Evolutionary conservation across 495 filamentous ascomycete species (phyloP), one percentile per base, ranked within the genome.

Genomic region (Penicillium tannophilum): DNA sequence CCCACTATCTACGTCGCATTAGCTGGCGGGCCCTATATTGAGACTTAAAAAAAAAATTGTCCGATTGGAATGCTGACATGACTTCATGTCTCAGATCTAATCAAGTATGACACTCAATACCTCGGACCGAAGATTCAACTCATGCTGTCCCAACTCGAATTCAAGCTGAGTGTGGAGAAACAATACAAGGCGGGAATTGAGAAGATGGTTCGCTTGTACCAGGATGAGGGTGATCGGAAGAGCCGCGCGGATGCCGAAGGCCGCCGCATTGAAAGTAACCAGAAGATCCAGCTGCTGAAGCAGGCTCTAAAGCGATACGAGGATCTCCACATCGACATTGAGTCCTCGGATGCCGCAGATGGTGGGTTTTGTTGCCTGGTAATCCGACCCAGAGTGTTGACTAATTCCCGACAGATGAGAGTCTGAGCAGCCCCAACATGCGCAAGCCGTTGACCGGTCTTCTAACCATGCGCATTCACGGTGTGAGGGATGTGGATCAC

Each of bases 161-260:
- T 99, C 76, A 99, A 99, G 76, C 79, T 98, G 47, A 98, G 93
- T 66, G 95, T 99, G 39, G 94, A 99, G 76, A 96, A 97, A 68
- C 94, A 99, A 75, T 99, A 99, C 76, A 94, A 98, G 65, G 95
- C 95, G 60, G 94, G 94, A 58, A 93, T 99, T 63, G 95, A 99
- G 74, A 99, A 99, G 81, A 99, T 99, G 95, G 90, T 96, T 43
- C 91, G 92, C 71, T 81, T 98, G 44, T 99, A 99, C 69, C 88
- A 94, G 72, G 92, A 98, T 77, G 94, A 98, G 73, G 93, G 94
- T n/a, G 94, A 99, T 67, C 86, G 91, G 58, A 97, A 96, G 78
- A 97, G 92, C 76, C 90, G 87, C 64, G 84, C 89, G 52, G 94
- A 99, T 76, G 95, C 94, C 24, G 91, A 96, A 67, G 90, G 86